Base-by-base conservation (phyloP, 192 early-diverging fungal species). In the Backusella luteola region DNA sequence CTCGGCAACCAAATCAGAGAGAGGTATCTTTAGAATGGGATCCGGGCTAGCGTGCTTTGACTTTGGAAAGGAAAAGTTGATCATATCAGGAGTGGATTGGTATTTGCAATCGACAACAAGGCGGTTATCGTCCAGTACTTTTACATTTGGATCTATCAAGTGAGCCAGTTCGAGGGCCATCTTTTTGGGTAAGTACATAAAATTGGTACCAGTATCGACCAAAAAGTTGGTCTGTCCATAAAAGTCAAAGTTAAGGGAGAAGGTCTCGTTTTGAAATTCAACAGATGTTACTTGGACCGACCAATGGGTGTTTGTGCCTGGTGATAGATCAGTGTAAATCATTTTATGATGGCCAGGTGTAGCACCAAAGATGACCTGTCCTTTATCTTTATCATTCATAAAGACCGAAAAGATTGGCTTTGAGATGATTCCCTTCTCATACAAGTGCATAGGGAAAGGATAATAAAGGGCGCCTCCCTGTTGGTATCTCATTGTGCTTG, bases 171-270 rank as follows among this genome's bases (percentile, higher is more conserved):
- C 46, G 32, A 69, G 49, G 21, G 78, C 73, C 44, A 74, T 41
- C 12, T 11, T 2, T 6, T 19, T 12, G 32, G 78, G 78, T 5
- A 79, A 34, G 21, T 79, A 79, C 46, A 79, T 79, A 42, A 73
- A 79, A 23, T 79, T 79, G 15, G 67, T 75, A 4, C 78, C 78
- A 11, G 78, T 70, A 21, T 79, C 78, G 8, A 79, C 36, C 32
- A 46, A 21, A 21, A 74, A 79, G 6, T 67, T 21, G 5, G 66
- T 73, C 4, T 23, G n/a, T 17, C 23, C 23, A 53, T 7, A 66
- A 23, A 79, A 79, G 6, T 44, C 34, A 41, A 74, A 74, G 36
- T 74, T 59, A 2, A 70, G 19, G 11, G 17, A 23, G 5, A 44
- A 66, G 8, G 73, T 79, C 12, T 44, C n/a, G 29, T 79, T 79